A percentile compares a stretch with the other conserved stretches of the same genome.
These are phyloP conservation scores for Pterula multifida DNA, from an alignment of 1,284 basidiomycete species.

Conservation along the genomic window DNA sequence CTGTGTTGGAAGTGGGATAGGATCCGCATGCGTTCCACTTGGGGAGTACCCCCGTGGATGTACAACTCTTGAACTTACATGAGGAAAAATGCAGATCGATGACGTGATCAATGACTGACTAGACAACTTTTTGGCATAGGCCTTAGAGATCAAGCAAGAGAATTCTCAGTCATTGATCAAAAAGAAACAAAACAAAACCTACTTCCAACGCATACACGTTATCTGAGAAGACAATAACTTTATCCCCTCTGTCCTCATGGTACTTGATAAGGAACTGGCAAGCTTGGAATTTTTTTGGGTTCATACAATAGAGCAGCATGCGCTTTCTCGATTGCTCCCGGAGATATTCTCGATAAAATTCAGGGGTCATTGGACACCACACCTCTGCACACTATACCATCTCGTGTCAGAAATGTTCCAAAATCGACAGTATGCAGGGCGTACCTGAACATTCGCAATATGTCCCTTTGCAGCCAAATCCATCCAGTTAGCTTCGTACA, in stretches of 20 bases:
- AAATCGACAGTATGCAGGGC: neutral
- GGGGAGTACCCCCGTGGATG: conserved; percentile 95
- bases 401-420: conserved; percentile 11
- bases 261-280: conserved; percentile 99
- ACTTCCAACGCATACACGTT: conserved; percentile 97
- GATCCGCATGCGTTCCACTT: conserved; percentile 93
- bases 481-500: conserved; percentile 99
- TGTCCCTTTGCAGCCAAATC: conserved; percentile 98
- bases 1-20: conserved; percentile 94
- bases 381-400: conserved; percentile 87
- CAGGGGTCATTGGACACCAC: conserved; percentile 99
- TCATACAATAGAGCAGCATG: conserved; percentile 99
- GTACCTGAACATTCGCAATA: conserved; percentile 97
- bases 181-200: conserved; percentile 15
- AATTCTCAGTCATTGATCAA: conserved; percentile 3
- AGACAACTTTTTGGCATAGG: neutral
- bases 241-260: conserved; percentile 96
- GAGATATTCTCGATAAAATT: conserved; percentile 98
- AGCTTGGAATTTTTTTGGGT: conserved; percentile 98
- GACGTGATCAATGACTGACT: neutral
- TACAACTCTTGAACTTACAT: conserved; percentile 96
- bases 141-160: neutral
- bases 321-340: conserved; percentile 87
- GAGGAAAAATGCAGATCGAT: conserved; percentile 6
- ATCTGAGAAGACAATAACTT: conserved; percentile 99